These are phyloP conservation scores for Cystobasidium tubakii DNA, from an alignment of 768 basidiomycete genomes.

Conservation along the genomic window DNA sequence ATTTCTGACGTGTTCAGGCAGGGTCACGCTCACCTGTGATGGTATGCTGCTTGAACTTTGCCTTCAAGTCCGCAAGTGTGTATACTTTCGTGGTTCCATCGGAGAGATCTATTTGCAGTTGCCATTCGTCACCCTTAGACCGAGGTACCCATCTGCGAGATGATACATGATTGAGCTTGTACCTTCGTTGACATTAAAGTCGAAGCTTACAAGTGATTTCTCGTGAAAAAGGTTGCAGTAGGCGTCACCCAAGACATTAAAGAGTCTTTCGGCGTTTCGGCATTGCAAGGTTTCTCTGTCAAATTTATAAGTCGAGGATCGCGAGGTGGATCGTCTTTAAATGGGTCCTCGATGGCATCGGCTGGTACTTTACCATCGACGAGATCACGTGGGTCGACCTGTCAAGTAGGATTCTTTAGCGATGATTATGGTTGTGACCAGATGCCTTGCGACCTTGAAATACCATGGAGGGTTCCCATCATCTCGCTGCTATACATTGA, in stretches of 20 bases:
- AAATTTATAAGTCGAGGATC: constrained; percentile 31
- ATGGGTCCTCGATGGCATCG: constrained; percentile 34
- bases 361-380: constrained; percentile 29
- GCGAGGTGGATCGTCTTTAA: constrained; percentile 30
- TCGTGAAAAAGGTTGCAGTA: constrained; percentile 28
- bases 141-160: constrained; percentile 24
- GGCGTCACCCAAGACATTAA: constrained; percentile 16
- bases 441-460: background rate
- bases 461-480: too few species aligned
- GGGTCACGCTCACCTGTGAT: constrained; percentile 20
- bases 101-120: constrained; percentile 19
- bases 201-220: constrained; percentile 25
- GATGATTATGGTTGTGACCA: background rate
- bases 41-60: constrained; percentile 21
- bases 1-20: background rate
- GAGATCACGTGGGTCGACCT: constrained; percentile 32
- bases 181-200: background rate
- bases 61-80: constrained; percentile 8
- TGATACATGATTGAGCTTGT: background rate
- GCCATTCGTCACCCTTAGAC: constrained; percentile 8
- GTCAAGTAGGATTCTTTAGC: background rate
- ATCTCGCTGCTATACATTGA: too few species aligned
- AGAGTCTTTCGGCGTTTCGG: constrained; percentile 24
- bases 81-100: constrained; percentile 25
- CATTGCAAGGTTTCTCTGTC: constrained; percentile 32